Percentiles rank a stretch among this genome's conserved stretches.
These are phyloP conservation scores for Skeletonema marinoi DNA, from an alignment of 108 stramenopile species.

Conservation along the genomic window DNA sequence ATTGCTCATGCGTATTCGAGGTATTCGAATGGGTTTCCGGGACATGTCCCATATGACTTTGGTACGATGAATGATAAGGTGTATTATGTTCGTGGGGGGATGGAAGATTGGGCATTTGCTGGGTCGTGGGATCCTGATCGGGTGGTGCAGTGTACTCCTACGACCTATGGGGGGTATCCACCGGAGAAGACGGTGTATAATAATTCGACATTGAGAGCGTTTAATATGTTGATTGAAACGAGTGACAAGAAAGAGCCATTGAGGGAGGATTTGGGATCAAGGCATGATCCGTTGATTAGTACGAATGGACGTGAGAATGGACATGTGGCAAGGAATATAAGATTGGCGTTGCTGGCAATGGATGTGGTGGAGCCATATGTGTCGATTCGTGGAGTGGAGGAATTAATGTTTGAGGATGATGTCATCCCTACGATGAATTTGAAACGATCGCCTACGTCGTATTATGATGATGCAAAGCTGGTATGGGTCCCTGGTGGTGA, in stretches of 20 bases:
- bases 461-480: slow-evolving; percentile 35
- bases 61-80: slow-evolving; percentile 88
- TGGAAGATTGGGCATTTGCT: slow-evolving; percentile 97
- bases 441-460: slow-evolving; percentile 24
- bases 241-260: slow-evolving; percentile 73
- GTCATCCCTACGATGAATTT: slow-evolving; percentile 35
- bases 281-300: slow-evolving; percentile 54
- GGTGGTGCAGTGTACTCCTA: slow-evolving; percentile 65
- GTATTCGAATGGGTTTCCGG: slow-evolving; percentile 53
- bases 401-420: slow-evolving; percentile 43
- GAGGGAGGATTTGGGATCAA: slow-evolving; percentile 60
- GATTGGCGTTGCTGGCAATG: slow-evolving; percentile 63
- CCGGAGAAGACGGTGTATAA: slow-evolving; percentile 67
- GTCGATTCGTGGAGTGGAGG: slow-evolving; percentile 35
- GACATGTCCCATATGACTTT: slow-evolving; percentile 47
- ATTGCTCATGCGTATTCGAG: slow-evolving; percentile 50
- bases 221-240: slow-evolving; percentile 94
- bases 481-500: slow-evolving; percentile 30
- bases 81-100: slow-evolving; percentile 96
- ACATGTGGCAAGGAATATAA: slow-evolving; percentile 84
- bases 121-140: slow-evolving; percentile 89
- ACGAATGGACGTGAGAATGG: slow-evolving; percentile 63
- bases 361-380: slow-evolving; percentile 89
- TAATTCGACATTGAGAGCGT: slow-evolving; percentile 77
- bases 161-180: slow-evolving; percentile 60